Base-by-base conservation (phyloP, 2,329 filamentous ascomycete species). In the Xenosphaeropsis pyriputrescens region DNA sequence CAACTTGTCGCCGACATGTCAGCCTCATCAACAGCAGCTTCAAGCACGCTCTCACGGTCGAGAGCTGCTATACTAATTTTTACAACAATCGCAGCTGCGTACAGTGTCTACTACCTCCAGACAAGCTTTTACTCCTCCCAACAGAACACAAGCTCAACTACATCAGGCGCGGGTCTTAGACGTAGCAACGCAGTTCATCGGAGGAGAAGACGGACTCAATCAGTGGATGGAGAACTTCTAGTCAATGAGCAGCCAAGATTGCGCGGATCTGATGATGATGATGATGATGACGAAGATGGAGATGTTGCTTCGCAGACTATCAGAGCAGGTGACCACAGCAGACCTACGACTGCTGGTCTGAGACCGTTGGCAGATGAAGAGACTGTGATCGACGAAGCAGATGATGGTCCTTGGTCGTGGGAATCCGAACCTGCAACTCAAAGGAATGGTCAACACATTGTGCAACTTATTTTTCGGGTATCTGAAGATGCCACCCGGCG, bases 401-500 rank as follows among this genome's bases (percentile, higher is more conserved):
- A 34, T 32, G 43, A 49, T 19, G 50, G 50, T 15, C 50, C 51
- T 22, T 47, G 43, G 18, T 34, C 18, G 11, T 50, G 45, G 40
- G 39, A 43, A 12, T 41, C 46, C 19, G 30, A 38, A 8, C 56
- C 29, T 43, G 49, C 39, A 54, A 54, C 39, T 56, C 62, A 39
- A 67, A 40, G 70, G 63, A 52, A 45, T 26, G 84, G 83, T 6
- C 83, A 91, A 51, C 88, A 86, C 42, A 76, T 93, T 35, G 79
- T 93, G 34, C 84, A 78, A 43, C 66, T 95, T 2, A 67, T 96
- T 1, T 96, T 94, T 54, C 75, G 88, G 41, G 93, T 96, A 34
- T 93, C 88, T 0, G 88, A 95, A 57, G 86, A 96, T 47, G 88
- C 94, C 54, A 85, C 88, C 1, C 75, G 79, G 39, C 72, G 84